Percentiles rank a stretch among this genome's conserved stretches.
Conservation (phyloP, 139 green algal species). For the Volvox africanus region DNA sequence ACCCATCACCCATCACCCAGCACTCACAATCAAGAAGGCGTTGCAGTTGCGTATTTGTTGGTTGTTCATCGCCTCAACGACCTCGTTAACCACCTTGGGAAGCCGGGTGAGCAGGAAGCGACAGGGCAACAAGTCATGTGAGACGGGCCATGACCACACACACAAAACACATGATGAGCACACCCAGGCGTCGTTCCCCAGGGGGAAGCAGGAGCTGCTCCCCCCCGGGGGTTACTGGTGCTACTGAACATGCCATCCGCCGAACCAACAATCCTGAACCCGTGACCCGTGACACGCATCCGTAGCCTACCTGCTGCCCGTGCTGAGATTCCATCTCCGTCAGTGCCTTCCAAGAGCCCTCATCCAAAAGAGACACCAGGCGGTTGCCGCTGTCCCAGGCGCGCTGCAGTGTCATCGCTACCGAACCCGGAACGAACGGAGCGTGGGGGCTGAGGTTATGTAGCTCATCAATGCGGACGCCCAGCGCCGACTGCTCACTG, state of each 20-base stretch:
- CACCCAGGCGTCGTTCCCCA: no score
- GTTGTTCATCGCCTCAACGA: slow-evolving; percentile 50
- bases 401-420: slow-evolving; percentile 72
- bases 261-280: background rate
- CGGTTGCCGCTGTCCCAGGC: slow-evolving; percentile 75
- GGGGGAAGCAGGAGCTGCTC: no score
- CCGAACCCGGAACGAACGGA: slow-evolving; percentile 62
- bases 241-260: no score
- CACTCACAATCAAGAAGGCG: slow-evolving; percentile 66
- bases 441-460: slow-evolving; percentile 67
- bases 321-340: slow-evolving; percentile 45
- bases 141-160: no score
- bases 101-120: no score
- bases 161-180: no score
- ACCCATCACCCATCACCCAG: background rate
- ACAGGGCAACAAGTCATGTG: no score
- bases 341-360: slow-evolving; percentile 58
- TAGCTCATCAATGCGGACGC: slow-evolving; percentile 77
- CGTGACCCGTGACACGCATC: background rate
- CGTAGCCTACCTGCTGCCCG: slow-evolving; percentile 28
- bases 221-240: no score
- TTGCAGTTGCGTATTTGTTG: slow-evolving; percentile 62
- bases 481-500: slow-evolving; percentile 66
- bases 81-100: slow-evolving; percentile 50
- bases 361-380: slow-evolving; percentile 73